Base-by-base conservation (phyloP, 371 early-diverging fungal genomes). In the Dipsacomyces acuminosporus region DNA sequence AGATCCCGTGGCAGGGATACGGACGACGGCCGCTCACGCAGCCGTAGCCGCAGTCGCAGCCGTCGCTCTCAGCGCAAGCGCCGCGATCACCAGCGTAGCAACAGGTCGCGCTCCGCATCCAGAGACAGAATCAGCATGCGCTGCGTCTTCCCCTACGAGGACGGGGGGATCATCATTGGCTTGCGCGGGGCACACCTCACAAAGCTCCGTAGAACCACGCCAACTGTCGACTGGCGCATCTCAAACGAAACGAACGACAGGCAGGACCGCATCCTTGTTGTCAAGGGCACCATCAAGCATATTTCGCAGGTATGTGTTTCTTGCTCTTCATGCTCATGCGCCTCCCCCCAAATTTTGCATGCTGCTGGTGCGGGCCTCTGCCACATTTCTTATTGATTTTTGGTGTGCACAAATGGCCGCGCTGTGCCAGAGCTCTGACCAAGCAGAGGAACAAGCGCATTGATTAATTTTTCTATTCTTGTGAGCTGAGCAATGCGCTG, bases 131-230 rank as follows among this genome's bases (percentile, higher is more conserved):
- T 73, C 30, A 64, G 71, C 45, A 61, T 73, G 51, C 55, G 74
- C 20, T 61, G 61, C 38, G 70, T 73, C 14, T 73, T 73, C 26
- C 67, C 74, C 5, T 73, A 73, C 38, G 73, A 73, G 40, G 74
- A 73, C 36, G 74, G 74, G 9, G 74, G 74, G 1, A 73, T 73
- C 41, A 73, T 73, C 11, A 73, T 73, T 48, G 74, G 74, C 13
- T 33, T 66, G 42, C 69, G 72, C 20, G 74, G 74, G 2, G 61
- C 67, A 2, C 74, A 73, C 45, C 61, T 73, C 23, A 43, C 58
- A 3, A 74, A 73, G 58, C 64, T 73, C 41, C 74, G 74, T 23
- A 46, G 55, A 8, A 41, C 74, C 8, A 51, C 60, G 38, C 56
- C 58, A 8, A 25, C 42, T 13, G 74, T 73, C 13, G 74, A 73